These are phyloP conservation scores for Silene vulgaris DNA, from an alignment of 179 eudicot species.

Conservation along the genomic window DNA sequence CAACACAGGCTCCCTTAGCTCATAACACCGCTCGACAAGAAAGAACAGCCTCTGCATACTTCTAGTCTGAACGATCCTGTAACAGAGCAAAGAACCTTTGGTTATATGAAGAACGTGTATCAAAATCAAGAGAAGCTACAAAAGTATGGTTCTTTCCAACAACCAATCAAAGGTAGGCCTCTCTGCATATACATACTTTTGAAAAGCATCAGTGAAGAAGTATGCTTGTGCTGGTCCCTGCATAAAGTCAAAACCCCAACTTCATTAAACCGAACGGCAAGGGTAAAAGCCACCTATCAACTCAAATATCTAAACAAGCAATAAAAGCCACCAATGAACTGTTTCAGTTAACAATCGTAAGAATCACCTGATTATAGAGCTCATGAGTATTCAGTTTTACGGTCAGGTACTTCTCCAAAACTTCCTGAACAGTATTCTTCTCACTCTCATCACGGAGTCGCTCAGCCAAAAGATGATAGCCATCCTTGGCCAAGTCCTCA, in stretches of 20 bases:
- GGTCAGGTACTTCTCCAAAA: constrained; percentile 61
- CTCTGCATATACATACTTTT: constrained; percentile 24
- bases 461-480: constrained; percentile 88
- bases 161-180: neutral
- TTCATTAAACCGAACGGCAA: neutral
- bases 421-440: constrained; percentile 65
- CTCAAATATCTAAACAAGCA: neutral
- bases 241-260: constrained; percentile 17
- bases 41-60: constrained; percentile 84
- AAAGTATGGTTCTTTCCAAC: neutral
- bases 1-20: constrained; percentile 90
- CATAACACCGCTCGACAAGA: constrained; percentile 77
- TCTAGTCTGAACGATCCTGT: constrained; percentile 77
- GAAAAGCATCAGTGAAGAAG: constrained; percentile 17
- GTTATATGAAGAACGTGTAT: constrained; percentile 1
- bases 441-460: constrained; percentile 79
- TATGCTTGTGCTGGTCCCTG: constrained; percentile 19
- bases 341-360: neutral
- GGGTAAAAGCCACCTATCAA: no score
- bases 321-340: neutral
- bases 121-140: neutral
- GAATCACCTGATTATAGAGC: constrained; percentile 62
- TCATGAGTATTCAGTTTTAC: constrained; percentile 44
- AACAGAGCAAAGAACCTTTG: constrained; percentile 19
- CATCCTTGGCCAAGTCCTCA: constrained; percentile 76